phyloP scores from a whole-genome alignment of 192 early-diverging fungal genomes.

The Coemansia umbellata region DNA sequence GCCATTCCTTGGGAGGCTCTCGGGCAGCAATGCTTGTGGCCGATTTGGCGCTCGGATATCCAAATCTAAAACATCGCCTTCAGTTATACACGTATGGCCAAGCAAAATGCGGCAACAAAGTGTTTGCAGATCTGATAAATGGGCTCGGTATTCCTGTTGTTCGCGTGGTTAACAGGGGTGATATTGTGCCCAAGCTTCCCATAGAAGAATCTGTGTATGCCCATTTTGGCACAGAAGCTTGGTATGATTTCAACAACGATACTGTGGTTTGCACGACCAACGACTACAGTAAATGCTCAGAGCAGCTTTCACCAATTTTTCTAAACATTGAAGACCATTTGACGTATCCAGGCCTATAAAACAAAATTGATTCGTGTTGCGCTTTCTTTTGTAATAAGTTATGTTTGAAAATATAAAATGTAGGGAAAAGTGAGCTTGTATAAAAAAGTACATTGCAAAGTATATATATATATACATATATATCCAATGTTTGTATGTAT shows the following conservation, averaged over 20 bases:
- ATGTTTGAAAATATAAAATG: no score
- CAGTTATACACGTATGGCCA: conserved; percentile 36
- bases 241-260: conserved; percentile 7
- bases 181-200: conserved; percentile 34
- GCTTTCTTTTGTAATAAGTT: neutral
- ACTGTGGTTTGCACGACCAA: conserved; percentile 12
- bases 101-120: conserved; percentile 30
- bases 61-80: conserved; percentile 4
- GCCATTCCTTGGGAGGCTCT: conserved; percentile 42
- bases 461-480: neutral
- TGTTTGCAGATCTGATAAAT: conserved; percentile 31
- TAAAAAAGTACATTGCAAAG: no score
- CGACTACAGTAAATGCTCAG: conserved; percentile 23
- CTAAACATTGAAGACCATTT: conserved; percentile 17
- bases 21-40: conserved; percentile 36
- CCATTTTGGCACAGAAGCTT: conserved; percentile 38
- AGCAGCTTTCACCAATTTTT: conserved; percentile 5
- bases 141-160: conserved; percentile 5
- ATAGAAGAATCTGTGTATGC: neutral
- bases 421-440: no score
- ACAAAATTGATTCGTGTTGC: no score
- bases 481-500: neutral
- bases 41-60: conserved; percentile 10
- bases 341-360: conserved; percentile 18
- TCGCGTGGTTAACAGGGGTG: conserved; percentile 34